A percentile compares a stretch with the other conserved stretches of the same genome.
These are phyloP conservation scores for Fusarium duplospermum DNA, from an alignment of 2,329 filamentous ascomycete genomes.

Conservation along the genomic window DNA sequence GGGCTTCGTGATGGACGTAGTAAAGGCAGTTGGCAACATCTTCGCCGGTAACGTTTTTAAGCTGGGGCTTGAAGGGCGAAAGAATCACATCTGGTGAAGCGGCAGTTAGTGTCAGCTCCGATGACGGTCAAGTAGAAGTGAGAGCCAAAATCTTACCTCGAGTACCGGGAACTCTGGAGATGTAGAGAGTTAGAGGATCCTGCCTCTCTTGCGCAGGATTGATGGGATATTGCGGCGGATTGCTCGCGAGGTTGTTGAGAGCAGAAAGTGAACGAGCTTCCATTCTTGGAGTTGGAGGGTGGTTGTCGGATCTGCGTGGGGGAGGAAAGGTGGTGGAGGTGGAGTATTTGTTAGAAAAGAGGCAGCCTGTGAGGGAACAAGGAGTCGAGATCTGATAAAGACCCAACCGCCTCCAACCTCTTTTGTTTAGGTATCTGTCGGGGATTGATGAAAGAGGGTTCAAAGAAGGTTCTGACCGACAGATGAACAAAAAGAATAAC, in stretches of 20 bases:
- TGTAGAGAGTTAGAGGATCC: constrained; percentile 85
- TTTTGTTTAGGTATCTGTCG: constrained; percentile 1
- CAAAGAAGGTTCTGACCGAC: neutral
- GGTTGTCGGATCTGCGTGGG: constrained; percentile 13
- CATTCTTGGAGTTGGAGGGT: constrained; percentile 52
- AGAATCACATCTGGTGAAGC: constrained; percentile 82
- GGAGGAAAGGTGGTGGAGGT: constrained; percentile 7
- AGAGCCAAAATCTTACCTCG: constrained; percentile 69
- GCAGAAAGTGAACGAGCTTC: constrained; percentile 87
- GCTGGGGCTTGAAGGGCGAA: constrained; percentile 87
- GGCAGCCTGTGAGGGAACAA: neutral
- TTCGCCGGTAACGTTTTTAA: constrained; percentile 88
- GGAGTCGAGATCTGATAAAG: constrained; percentile 20
- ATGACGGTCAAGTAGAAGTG: constrained; percentile 22
- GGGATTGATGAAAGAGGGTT: neutral
- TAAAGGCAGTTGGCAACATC: constrained; percentile 91
- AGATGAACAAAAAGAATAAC: neutral
- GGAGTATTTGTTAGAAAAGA: constrained; percentile 4
- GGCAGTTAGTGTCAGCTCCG: constrained; percentile 30
- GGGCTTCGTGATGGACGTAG: constrained; percentile 78
- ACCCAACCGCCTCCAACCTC: constrained; percentile 10
- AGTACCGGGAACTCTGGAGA: constrained; percentile 91
- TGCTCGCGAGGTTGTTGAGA: constrained; percentile 83
- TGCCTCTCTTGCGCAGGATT: constrained; percentile 77
- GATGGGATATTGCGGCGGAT: constrained; percentile 87